phyloP scores from a whole-genome alignment of 768 basidiomycete genomes.

The Hydnum rufescens region DNA sequence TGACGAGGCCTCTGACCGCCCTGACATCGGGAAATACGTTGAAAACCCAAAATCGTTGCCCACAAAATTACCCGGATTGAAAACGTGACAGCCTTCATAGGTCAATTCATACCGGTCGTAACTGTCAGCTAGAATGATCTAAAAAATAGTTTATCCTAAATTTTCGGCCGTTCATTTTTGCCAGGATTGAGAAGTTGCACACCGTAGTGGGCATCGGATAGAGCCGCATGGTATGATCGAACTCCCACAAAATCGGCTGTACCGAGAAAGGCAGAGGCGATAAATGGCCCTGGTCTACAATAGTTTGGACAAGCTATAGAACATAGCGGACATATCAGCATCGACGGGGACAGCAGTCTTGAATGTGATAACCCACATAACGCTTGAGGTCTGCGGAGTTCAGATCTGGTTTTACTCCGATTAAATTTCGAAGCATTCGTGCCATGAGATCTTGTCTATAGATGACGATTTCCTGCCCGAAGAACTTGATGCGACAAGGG shows the following conservation, averaged over 20 bases:
- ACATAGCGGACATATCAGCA: too few relatives aligned
- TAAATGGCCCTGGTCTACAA: conserved; percentile 91
- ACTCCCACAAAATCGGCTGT: conserved; percentile 75
- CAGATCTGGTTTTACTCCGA: conserved; percentile 69
- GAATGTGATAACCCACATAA: conserved; percentile 41
- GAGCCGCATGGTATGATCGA: conserved; percentile 76
- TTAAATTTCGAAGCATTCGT: conserved; percentile 77
- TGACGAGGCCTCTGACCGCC: conserved; percentile 73
- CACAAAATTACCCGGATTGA: conserved; percentile 90
- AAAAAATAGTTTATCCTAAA: background rate
- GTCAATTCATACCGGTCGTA: conserved; percentile 93
- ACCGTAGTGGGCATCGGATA: conserved; percentile 91
- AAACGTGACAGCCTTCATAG: conserved; percentile 95
- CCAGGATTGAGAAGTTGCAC: conserved; percentile 16
- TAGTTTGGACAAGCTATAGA: conserved; percentile 76
- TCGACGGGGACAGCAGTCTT: too few relatives aligned
- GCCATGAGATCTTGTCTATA: conserved; percentile 89
- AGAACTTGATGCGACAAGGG: conserved; percentile 88
- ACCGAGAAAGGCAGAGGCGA: conserved; percentile 66
- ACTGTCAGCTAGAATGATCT: conserved; percentile 90
- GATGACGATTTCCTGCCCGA: conserved; percentile 86
- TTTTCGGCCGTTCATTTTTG: background rate
- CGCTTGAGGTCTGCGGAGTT: conserved; percentile 66
- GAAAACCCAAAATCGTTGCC: conserved; percentile 70
- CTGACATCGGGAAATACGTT: conserved; percentile 70